Conservation (phyloP, 1,284 basidiomycete species). For the Heliocybe sulcata region DNA sequence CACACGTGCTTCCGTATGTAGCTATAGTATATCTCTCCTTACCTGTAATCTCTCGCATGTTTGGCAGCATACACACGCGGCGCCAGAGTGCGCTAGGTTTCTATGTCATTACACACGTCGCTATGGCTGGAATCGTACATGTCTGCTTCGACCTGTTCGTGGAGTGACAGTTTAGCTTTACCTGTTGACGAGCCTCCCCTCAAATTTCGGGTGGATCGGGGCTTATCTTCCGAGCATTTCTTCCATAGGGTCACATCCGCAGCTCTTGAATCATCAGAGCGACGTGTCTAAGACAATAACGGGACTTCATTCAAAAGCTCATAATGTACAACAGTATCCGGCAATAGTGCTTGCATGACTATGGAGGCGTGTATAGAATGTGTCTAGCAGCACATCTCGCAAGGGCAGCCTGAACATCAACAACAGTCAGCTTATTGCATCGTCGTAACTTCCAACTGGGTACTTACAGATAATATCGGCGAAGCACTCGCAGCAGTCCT, state of each 20-base stretch:
- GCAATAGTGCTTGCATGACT: constrained; percentile 27
- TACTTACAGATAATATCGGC: constrained; percentile 35
- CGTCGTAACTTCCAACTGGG: background rate
- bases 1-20: constrained; percentile 19
- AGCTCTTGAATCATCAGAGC: no score
- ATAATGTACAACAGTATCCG: constrained; percentile 15
- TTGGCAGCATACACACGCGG: background rate
- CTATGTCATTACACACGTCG: background rate
- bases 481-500: constrained; percentile 35
- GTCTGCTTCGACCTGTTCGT: background rate
- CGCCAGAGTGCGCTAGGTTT: constrained; percentile 1
- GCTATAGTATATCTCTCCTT: constrained; percentile 20
- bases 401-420: constrained; percentile 29
- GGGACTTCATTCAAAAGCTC: background rate
- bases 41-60: constrained; percentile 15
- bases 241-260: no score
- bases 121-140: background rate
- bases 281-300: background rate
- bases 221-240: no score
- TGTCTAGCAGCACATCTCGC: constrained; percentile 33
- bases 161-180: no score
- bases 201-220: no score
- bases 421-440: constrained; percentile 1
- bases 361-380: constrained; percentile 8
- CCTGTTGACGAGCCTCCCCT: no score